These are phyloP conservation scores for Pharnaceum exiguum DNA, from an alignment of 148 eudicot genomes.

Conservation along the genomic window DNA sequence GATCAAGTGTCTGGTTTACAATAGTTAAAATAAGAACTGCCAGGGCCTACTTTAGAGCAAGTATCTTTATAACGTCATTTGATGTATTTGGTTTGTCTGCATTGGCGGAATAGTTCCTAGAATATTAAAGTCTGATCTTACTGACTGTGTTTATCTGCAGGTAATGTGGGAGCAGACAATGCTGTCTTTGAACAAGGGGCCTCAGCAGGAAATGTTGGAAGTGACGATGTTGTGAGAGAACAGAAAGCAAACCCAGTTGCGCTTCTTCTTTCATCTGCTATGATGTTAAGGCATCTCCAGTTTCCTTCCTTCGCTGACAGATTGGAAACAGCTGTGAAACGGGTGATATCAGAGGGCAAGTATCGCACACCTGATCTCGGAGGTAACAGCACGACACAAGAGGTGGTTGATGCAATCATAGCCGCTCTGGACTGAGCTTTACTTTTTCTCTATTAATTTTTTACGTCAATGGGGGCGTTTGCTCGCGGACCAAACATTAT, in stretches of 20 bases:
- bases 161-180: constrained; percentile 46
- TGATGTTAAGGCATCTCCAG: constrained; percentile 59
- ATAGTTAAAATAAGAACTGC: too few relatives aligned
- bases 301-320: constrained; percentile 56
- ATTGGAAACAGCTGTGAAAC: constrained; percentile 50
- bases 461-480: too few relatives aligned
- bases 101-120: neutral
- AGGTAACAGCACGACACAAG: constrained; percentile 40
- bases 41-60: too few relatives aligned
- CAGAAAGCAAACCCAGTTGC: constrained; percentile 57
- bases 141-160: constrained; percentile 11
- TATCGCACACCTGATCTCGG: constrained; percentile 44
- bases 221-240: constrained; percentile 24
- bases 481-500: too few relatives aligned
- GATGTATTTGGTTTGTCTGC: too few relatives aligned
- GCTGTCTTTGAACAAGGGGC: constrained; percentile 62
- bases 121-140: neutral
- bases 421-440: constrained; percentile 29
- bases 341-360: constrained; percentile 42
- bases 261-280: constrained; percentile 50
- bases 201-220: constrained; percentile 55
- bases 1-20: too few relatives aligned
- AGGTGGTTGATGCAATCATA: constrained; percentile 43
- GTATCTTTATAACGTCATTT: too few relatives aligned
- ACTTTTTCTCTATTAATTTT: too few relatives aligned